Base-by-base conservation (phyloP, 305 asterid species). In the Ilex paraguariensis region DNA sequence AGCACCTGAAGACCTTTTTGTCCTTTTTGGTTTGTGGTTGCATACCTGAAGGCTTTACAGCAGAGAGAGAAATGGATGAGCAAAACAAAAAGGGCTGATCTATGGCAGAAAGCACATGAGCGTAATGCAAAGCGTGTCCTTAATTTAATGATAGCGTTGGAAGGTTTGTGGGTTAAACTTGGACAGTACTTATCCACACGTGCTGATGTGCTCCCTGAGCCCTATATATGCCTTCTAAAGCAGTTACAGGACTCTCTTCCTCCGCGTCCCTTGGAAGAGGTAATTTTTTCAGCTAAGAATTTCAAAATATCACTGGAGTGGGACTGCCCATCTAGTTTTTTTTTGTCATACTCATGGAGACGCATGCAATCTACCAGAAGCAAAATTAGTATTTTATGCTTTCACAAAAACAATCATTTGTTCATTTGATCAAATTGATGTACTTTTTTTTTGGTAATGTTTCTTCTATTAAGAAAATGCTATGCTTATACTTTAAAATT, bases 191-290 rank as follows among this genome's bases (percentile, higher is more conserved):
- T 92, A 53, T 92, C 98, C 57, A 92, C 98, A 54, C 98, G 98
- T 70, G 98, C 97, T 70, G 98, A 92, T 77, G 98, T 92, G 78
- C 91, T 92, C 67, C 98, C 98, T 15, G 90, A 82, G 54, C 95
- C 97, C 68, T 92, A 90, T 69, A 85, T 88, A 71, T 72, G 75
- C 74, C 96, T 82, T 77, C 84, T 92, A 65, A 80, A 74, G 87
- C 96, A 87, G 80, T 87, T 92, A 53, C 97, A 92, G 79, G 98
- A 92, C 73, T 90, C 98, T 62, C 97, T 92, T 56, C 98, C 98
- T 60, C 96, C 98, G 46, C 94, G 98, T 53, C 82, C 90, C 59
- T 56, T 86, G 63, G 74, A 85, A 79, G 98, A 92, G 98, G 98
- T 88, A 77, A 66, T 44, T 17, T 33, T 44, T 12, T 57, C 31